Base-by-base conservation (phyloP, 2,329 filamentous ascomycete genomes). In the Arthrocladium fulminans region DNA sequence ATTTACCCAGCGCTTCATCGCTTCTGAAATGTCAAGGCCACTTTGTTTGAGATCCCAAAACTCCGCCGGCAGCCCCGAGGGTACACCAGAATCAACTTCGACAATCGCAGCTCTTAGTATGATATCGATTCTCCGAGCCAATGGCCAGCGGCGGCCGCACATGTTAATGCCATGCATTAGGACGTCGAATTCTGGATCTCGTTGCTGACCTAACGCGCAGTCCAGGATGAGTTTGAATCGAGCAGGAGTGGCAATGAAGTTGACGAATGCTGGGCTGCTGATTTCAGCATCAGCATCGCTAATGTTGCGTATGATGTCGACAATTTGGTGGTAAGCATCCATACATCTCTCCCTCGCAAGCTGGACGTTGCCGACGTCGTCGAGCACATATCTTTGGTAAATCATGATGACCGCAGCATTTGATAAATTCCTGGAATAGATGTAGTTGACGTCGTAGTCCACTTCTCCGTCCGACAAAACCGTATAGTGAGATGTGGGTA, bases 151-250 rank as follows among this genome's bases (percentile, higher is more conserved):
- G 12, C 57, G 48, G 3, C 53, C 57, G 37, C 54, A 55, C 57
- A 59, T 59, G 34, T 54, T 57, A 48, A 59, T 49, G 2, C 48
- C 54, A 45, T 59, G 57, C 57, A 59, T 59, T 19, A 59, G 42
- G 13, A 49, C 43, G 45, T 59, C 57, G 39, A 59, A 59, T 23
- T 50, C 45, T 7, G 53, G 48, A 43, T 57, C 55, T 27, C 50
- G 45, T 3, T 9, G 19, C 30, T 48, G 43, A 12, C 45, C 29
- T 35, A 48, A 39, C 19, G 34, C 40, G 15, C 50, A 45, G 20
- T 56, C 56, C n/a, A 54, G 27, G 27, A 56, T 42, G 6, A 59
- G 32, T 38, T 53, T 54, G 46, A 57, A 55, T 10, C 57, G 45
- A 5, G 54, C 54, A 0, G 54, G 54, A 15, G 53, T 41, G 32